phyloP scores from a whole-genome alignment of 306 rosid genomes.

The Quercus variabilis region DNA sequence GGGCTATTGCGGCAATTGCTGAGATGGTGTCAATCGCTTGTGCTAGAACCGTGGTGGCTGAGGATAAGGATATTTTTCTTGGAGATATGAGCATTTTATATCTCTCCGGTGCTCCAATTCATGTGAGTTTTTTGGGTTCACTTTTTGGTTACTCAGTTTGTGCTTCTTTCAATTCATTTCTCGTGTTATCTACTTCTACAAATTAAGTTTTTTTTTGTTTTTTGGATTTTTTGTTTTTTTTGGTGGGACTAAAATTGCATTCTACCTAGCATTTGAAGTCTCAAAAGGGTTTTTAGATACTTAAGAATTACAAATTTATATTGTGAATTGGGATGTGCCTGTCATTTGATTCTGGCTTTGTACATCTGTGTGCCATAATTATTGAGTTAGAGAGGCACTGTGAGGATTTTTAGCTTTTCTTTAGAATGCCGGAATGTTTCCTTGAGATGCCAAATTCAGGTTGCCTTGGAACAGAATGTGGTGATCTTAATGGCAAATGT shows the following conservation, averaged over 20 bases:
- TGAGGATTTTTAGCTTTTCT: background rate
- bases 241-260: no score
- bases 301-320: no score
- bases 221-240: no score
- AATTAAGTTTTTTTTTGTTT: no score
- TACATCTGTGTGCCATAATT: background rate
- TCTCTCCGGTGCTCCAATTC: conserved; percentile 38
- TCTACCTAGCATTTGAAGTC: no score
- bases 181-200: no score
- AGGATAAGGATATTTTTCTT: conserved; percentile 37
- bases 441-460: background rate
- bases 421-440: background rate
- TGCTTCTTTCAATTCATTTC: no score
- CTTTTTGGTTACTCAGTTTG: no score
- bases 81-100: conserved; percentile 49
- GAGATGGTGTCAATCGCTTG: conserved; percentile 42
- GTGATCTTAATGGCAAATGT: background rate
- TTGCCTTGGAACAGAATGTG: background rate
- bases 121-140: conserved; percentile 28
- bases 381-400: background rate
- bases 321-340: no score
- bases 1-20: conserved; percentile 47
- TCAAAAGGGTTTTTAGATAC: no score
- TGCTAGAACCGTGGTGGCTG: conserved; percentile 40
- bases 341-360: no score